These are phyloP conservation scores for Apiotrichum gamsii DNA, from an alignment of 1,284 basidiomycete genomes.

Conservation along the genomic window DNA sequence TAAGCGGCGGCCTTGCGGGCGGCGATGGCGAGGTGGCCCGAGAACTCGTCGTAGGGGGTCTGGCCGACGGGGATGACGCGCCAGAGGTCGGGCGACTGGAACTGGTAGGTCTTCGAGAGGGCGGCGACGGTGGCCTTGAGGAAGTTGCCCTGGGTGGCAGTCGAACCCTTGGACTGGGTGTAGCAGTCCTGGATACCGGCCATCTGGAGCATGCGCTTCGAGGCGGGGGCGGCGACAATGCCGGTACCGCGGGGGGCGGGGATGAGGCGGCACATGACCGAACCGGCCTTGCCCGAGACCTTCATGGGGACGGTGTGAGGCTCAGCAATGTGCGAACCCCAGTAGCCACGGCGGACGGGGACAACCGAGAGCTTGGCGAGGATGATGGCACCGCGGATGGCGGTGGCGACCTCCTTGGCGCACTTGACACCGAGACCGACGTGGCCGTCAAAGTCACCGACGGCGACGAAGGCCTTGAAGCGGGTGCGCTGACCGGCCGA, in stretches of 20 bases:
- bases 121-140: constrained; percentile 98
- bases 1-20: constrained; percentile 70
- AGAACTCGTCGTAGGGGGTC: constrained; percentile 90
- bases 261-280: constrained; percentile 98
- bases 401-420: constrained; percentile 98
- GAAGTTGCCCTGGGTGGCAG: constrained; percentile 99
- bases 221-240: constrained; percentile 97
- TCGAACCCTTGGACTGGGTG: constrained; percentile 92
- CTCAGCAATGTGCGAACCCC: constrained; percentile 97
- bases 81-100: constrained; percentile 98
- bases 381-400: constrained; percentile 98
- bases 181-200: constrained; percentile 86
- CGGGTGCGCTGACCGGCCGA: constrained; percentile 99
- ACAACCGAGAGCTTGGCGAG: constrained; percentile 96
- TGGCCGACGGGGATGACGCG: constrained; percentile 73
- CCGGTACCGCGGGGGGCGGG: constrained; percentile 98
- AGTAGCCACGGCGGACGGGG: constrained; percentile 97
- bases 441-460: constrained; percentile 95
- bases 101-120: constrained; percentile 91
- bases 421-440: constrained; percentile 99
- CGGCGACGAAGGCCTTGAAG: constrained; percentile 99
- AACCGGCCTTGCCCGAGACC: constrained; percentile 96
- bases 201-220: constrained; percentile 93
- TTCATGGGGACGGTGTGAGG: constrained; percentile 99
- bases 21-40: constrained; percentile 76